phyloP scores from a whole-genome alignment of 2,329 filamentous ascomycete genomes.

The Cladophialophora psammophila region DNA sequence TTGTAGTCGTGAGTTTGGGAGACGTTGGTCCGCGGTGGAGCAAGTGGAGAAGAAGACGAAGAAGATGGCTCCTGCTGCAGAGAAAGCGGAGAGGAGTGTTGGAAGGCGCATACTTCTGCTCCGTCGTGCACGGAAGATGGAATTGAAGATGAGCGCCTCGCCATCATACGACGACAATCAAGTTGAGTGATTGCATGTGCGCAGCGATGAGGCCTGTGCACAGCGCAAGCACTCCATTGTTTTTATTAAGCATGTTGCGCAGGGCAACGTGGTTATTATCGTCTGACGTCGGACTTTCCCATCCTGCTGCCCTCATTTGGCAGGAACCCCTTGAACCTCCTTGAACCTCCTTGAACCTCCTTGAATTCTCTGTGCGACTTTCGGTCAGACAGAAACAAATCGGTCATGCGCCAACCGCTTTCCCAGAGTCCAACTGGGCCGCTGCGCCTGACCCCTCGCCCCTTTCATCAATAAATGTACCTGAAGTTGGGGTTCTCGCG shows the following conservation, averaged over 20 bases:
- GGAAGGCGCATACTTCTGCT: conserved; percentile 24
- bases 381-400: neutral
- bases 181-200: neutral
- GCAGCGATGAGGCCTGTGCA: neutral
- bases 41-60: conserved; percentile 22
- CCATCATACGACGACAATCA: conserved; percentile 8
- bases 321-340: neutral
- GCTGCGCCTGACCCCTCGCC: neutral
- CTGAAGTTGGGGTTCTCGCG: conserved; percentile 72
- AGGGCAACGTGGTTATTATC: neutral
- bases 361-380: too few species aligned
- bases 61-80: conserved; percentile 30
- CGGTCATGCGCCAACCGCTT: neutral
- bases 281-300: neutral
- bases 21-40: conserved; percentile 19
- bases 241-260: neutral
- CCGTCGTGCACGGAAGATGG: neutral
- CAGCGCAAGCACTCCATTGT: neutral
- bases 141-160: neutral
- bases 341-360: too few species aligned
- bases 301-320: neutral
- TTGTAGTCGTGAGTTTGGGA: conserved; percentile 33
- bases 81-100: conserved; percentile 37
- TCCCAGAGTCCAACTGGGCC: neutral
- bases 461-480: conserved; percentile 54